Conservation (phyloP, 768 basidiomycete genomes). For the Psilocybe tampanensis region DNA sequence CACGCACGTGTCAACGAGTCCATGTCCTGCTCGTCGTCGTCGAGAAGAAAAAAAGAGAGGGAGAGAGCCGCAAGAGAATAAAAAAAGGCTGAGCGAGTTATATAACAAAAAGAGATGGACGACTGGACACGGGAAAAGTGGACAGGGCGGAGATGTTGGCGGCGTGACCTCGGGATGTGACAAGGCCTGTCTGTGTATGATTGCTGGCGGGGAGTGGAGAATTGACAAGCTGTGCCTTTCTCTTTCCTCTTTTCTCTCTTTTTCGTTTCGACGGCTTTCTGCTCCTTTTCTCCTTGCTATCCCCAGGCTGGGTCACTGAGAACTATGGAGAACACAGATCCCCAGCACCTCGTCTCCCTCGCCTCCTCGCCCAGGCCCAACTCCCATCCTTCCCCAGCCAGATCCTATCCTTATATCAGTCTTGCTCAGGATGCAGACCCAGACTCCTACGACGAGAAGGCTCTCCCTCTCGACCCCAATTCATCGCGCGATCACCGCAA, state of each 20-base stretch:
- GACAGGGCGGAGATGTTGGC: constrained; percentile 6
- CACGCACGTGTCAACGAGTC: background rate
- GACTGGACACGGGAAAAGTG: too few relatives aligned
- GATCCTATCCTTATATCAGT: constrained; percentile 21
- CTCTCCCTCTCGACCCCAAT: constrained; percentile 3
- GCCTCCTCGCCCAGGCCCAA: constrained; percentile 21
- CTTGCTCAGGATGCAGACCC: constrained; percentile 23
- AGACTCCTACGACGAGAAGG: constrained; percentile 24
- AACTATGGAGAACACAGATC: constrained; percentile 22
- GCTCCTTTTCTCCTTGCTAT: constrained; percentile 23
- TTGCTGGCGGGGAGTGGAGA: constrained; percentile 3
- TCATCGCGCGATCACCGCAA: constrained; percentile 12
- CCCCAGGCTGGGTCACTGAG: constrained; percentile 35
- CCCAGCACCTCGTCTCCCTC: constrained; percentile 31
- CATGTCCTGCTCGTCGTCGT: background rate
- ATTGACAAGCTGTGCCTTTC: constrained; percentile 8
- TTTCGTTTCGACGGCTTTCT: constrained; percentile 3
- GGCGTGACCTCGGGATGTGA: constrained; percentile 13
- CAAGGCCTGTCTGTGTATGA: too few relatives aligned
- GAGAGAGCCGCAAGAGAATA: background rate
- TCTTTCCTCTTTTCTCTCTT: constrained; percentile 5
- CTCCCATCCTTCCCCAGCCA: constrained; percentile 14
- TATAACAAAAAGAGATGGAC: background rate
- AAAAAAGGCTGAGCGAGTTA: background rate
- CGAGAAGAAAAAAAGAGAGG: background rate